Base-by-base conservation (phyloP, 768 basidiomycete genomes). In the Panaeolus papilionaceus region DNA sequence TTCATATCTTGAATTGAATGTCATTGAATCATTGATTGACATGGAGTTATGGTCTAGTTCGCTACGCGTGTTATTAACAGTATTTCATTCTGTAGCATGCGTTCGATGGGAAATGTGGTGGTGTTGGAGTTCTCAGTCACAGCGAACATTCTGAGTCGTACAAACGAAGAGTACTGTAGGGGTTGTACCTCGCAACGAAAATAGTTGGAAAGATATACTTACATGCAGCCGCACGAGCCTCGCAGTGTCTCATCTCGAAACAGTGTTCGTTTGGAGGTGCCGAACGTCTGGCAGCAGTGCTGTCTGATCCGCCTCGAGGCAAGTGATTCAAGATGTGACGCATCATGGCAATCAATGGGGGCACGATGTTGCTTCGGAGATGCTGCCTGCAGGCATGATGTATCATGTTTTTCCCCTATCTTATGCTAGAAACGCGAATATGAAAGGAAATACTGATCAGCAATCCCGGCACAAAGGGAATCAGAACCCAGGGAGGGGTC, bases 241-340 rank as follows among this genome's bases (percentile, higher is more conserved):
- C 28, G 26, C 5, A 58, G 54, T 58, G 54, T 49, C 47, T 49
- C 47, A 49, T 49, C 47, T 49, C 20, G 20, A 51, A 58, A 33
- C 28, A 23, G 26, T 26, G 7, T 10, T 51, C 47, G 47, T 51
- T 47, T 51, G 42, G 47, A 33, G 26, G 54, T 58, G 54, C 54
- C 54, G 54, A 58, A 58, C 28, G 26, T 16, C 14, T 58, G 54
- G 54, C 54, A 58, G 54, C 54, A 58, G 28, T 58, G 4, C 12
- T 58, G 54, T 37, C 28, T 58, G 54, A 58, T 58, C 54, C 54
- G 54, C 54, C 54, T 58, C 54, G 54, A 58, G 54, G 54, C 54
- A 58, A 33, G 54, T 58, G 54, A 58, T 58, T 33, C 33, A 33
- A 33, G 33, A 33, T 58, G 54, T 58, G 54, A 58, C 54, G 54